These are phyloP conservation scores for Russula foetens DNA, from an alignment of 768 basidiomycete species.

Conservation along the genomic window DNA sequence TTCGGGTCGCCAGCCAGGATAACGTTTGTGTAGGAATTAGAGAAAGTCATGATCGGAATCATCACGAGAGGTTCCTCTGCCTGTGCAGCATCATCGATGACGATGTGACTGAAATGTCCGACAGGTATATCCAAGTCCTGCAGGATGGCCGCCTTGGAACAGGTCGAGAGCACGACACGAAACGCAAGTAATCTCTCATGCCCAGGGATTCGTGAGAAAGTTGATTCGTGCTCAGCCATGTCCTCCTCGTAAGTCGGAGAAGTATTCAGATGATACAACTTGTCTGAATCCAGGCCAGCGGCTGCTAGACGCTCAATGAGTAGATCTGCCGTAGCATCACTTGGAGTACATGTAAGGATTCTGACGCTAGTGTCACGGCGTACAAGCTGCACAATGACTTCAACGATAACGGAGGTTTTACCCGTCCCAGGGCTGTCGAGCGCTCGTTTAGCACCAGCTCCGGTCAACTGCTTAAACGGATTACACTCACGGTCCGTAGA, in stretches of 20 bases:
- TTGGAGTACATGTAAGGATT: slow-evolving; percentile 32
- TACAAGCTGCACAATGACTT: slow-evolving; percentile 31
- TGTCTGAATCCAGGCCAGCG: slow-evolving; percentile 17
- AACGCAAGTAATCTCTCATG: slow-evolving; percentile 31
- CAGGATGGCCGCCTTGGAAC: slow-evolving; percentile 42
- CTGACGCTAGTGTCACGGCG: slow-evolving; percentile 17
- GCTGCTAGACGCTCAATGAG: slow-evolving; percentile 25
- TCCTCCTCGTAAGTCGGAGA: slow-evolving; percentile 29
- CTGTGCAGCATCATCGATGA: slow-evolving; percentile 60
- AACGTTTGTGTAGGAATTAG: slow-evolving; percentile 29
- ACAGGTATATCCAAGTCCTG: slow-evolving; percentile 38
- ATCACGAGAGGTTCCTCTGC: slow-evolving; percentile 50
- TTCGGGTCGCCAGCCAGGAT: slow-evolving; percentile 32
- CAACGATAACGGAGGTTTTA: slow-evolving; percentile 32
- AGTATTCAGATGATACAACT: slow-evolving; percentile 48
- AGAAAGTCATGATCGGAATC: slow-evolving; percentile 32
- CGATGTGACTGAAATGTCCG: slow-evolving; percentile 54
- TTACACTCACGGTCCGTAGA: slow-evolving; percentile 55
- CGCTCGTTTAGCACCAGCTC: background rate
- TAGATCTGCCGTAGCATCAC: slow-evolving; percentile 30
- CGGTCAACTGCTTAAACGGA: background rate
- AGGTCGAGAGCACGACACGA: slow-evolving; percentile 51
- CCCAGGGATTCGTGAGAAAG: slow-evolving; percentile 24
- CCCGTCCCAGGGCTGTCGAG: slow-evolving; percentile 33
- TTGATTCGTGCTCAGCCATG: slow-evolving; percentile 22